phyloP scores from a whole-genome alignment of 2,329 filamentous ascomycete species.

The Exophiala sp. region DNA sequence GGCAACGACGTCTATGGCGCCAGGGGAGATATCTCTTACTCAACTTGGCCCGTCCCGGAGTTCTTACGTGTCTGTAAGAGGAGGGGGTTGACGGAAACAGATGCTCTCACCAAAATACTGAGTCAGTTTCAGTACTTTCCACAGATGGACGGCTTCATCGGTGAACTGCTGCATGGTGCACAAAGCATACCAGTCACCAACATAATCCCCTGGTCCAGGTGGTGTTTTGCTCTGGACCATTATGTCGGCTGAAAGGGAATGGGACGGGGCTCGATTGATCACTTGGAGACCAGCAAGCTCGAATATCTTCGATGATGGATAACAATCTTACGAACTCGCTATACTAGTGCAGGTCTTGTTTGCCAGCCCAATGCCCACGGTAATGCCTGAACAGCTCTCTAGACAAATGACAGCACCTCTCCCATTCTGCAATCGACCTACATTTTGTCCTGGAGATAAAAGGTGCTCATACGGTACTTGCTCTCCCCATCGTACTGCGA shows the following conservation, averaged over 20 bases:
- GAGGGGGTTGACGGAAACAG: not conserved
- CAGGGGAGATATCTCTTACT: slow-evolving; percentile 14
- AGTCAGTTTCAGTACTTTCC: slow-evolving; percentile 3
- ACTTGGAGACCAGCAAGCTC: too few species aligned
- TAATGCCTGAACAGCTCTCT: too few species aligned
- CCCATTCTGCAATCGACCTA: not conserved
- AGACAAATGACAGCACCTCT: not conserved
- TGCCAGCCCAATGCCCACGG: too few species aligned
- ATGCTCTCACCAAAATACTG: not conserved
- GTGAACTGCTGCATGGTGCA: not conserved
- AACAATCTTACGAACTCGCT: too few species aligned
- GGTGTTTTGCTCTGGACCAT: slow-evolving; percentile 12
- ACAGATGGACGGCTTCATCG: slow-evolving; percentile 7
- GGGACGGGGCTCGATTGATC: too few species aligned
- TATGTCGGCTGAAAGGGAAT: too few species aligned
- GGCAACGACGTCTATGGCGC: slow-evolving; percentile 13
- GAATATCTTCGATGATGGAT: too few species aligned
- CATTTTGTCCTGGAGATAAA: slow-evolving; percentile 39
- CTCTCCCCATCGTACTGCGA: slow-evolving; percentile 54
- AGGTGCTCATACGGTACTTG: slow-evolving; percentile 56
- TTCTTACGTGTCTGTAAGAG: slow-evolving; percentile 4
- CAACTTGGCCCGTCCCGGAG: slow-evolving; percentile 6
- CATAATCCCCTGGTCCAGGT: slow-evolving; percentile 11
- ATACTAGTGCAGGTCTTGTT: too few species aligned
- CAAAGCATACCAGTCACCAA: not conserved